These are phyloP conservation scores for Taphrina wiesneri DNA, from an alignment of 1,139 yeast genomes.

Conservation along the genomic window DNA sequence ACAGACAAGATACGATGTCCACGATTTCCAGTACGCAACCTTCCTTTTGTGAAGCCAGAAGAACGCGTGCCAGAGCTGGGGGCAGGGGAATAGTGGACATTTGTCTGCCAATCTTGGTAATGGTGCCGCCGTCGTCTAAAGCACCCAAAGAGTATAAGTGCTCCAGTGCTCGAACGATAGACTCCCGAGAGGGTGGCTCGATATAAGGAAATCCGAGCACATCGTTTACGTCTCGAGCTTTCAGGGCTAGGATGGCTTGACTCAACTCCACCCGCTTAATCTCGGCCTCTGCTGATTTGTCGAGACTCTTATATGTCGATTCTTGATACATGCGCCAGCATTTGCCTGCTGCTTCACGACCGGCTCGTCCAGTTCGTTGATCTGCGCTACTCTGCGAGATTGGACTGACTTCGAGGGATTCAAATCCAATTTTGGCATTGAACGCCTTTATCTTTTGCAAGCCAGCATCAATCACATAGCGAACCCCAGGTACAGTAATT, in stretches of 20 bases:
- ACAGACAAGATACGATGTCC: conserved; percentile 87
- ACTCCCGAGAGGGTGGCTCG: conserved; percentile 80
- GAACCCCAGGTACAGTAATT: conserved; percentile 91
- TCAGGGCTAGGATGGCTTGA: conserved; percentile 78
- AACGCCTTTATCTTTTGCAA: conserved; percentile 75
- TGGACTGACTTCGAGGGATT: conserved; percentile 86
- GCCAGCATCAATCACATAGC: conserved; percentile 90
- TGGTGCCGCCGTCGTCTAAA: conserved; percentile 68
- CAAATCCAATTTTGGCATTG: conserved; percentile 52
- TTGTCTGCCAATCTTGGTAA: conserved; percentile 73
- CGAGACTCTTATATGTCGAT: conserved; percentile 60
- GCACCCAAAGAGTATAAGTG: conserved; percentile 80
- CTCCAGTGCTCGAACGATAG: conserved; percentile 65
- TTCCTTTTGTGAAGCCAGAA: conserved; percentile 72
- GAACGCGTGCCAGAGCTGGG: conserved; percentile 73
- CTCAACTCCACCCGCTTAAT: conserved; percentile 83
- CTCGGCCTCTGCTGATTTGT: conserved; percentile 87
- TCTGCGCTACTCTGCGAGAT: conserved; percentile 92
- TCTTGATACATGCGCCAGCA: conserved; percentile 84
- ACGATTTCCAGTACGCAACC: conserved; percentile 58
- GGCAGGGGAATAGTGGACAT: conserved; percentile 89
- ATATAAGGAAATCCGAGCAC: conserved; percentile 88
- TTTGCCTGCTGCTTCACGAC: conserved; percentile 92
- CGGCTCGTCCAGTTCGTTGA: conserved; percentile 98
- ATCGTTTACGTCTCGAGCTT: conserved; percentile 79